Conservation (phyloP, 2,329 filamentous ascomycete species). For the Alternaria gansuensis region DNA sequence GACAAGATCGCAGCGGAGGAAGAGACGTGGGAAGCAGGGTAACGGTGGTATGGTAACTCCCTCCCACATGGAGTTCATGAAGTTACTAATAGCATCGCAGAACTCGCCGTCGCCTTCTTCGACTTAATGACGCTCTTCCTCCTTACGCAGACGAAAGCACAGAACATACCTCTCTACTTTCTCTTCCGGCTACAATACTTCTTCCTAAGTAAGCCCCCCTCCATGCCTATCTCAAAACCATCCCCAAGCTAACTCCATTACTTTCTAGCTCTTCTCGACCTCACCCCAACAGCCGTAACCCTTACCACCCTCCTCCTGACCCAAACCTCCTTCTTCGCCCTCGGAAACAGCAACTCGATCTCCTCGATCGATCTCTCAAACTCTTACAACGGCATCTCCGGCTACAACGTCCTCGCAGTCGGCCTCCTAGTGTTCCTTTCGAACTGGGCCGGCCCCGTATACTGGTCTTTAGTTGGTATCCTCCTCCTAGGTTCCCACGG, state of each 20-base stretch:
- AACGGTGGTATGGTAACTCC: constrained; percentile 38
- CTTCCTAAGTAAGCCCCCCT: constrained; percentile 54
- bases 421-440: constrained; percentile 83
- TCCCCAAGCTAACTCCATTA: constrained; percentile 3
- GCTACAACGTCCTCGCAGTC: constrained; percentile 82
- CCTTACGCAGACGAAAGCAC: constrained; percentile 83
- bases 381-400: constrained; percentile 89
- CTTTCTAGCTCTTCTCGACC: constrained; percentile 52
- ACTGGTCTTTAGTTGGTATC: constrained; percentile 77
- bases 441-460: constrained; percentile 92
- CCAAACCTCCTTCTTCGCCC: constrained; percentile 85
- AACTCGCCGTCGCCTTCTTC: constrained; percentile 60
- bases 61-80: too few species aligned
- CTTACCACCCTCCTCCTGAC: constrained; percentile 79
- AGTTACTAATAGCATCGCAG: constrained; percentile 39
- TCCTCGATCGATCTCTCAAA: constrained; percentile 94
- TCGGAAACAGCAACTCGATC: constrained; percentile 92
- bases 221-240: constrained; percentile 44
- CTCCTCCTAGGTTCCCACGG: constrained; percentile 57
- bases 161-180: constrained; percentile 86
- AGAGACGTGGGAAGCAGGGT: constrained; percentile 23
- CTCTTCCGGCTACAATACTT: constrained; percentile 72
- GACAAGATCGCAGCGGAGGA: constrained; percentile 32
- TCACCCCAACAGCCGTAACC: constrained; percentile 66
- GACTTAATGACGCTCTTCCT: constrained; percentile 79